A percentile compares a stretch with the other conserved stretches of the same genome.
Evolutionary conservation across 2,329 filamentous ascomycete species (phyloP).

Genomic region (Colletotrichum noveboracense): DNA sequence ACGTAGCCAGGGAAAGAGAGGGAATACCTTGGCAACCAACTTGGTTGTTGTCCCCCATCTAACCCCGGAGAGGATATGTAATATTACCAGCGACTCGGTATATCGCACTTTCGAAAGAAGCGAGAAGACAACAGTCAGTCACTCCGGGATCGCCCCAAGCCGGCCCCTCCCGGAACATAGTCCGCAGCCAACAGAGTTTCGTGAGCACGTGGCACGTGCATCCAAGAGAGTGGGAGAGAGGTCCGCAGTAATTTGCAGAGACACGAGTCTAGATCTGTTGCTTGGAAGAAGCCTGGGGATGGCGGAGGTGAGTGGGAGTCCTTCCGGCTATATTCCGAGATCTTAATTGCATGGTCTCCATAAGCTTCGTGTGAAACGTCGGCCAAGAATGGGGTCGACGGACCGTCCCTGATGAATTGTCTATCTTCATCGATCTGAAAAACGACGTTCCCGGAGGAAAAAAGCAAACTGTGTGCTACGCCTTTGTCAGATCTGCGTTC

Average conservation of each 20-base stretch:
- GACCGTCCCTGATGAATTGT: not conserved
- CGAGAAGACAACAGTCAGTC: not conserved
- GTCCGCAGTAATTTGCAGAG: not conserved
- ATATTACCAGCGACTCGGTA: not conserved
- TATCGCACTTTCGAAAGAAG: not conserved
- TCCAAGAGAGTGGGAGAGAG: not conserved
- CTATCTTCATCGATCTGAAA: not conserved
- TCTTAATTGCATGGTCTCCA: not conserved
- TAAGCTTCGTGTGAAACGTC: not conserved
- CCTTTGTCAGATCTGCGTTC: not conserved
- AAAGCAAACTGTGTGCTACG: not conserved
- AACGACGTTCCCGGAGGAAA: not conserved
- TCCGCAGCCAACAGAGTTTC: not conserved
- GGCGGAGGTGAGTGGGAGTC: not conserved
- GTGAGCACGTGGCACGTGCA: constrained; percentile 11
- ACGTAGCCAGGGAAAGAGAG: not conserved
- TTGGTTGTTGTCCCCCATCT: not conserved
- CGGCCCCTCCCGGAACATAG: not conserved
- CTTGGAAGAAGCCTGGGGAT: not conserved
- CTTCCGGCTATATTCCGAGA: not conserved
- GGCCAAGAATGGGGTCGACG: not conserved
- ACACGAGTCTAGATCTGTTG: not conserved
- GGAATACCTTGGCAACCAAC: not conserved
- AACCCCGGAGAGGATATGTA: not conserved
- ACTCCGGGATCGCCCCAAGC: not conserved